These are phyloP conservation scores for Paecilomyces fulvus DNA, from an alignment of 2,329 filamentous ascomycete genomes.

Conservation along the genomic window DNA sequence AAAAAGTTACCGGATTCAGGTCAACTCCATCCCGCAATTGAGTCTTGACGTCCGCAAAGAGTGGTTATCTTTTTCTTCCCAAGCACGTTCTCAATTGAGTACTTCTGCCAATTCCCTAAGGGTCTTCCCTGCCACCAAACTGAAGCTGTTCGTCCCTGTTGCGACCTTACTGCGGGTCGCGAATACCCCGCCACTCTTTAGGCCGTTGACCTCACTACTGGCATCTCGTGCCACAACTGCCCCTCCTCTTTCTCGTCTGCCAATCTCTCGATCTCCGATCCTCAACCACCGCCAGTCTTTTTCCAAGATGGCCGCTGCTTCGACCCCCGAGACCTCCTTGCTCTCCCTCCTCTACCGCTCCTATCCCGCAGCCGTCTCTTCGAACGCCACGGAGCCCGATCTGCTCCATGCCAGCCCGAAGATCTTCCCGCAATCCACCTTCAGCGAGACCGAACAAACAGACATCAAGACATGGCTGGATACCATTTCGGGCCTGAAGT, in stretches of 20 bases:
- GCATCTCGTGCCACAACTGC: neutral
- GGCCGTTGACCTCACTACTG: neutral
- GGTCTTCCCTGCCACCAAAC: conserved; percentile 2
- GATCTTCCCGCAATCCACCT: conserved; percentile 62
- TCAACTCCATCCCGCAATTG: neutral
- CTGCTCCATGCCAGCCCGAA: conserved; percentile 43
- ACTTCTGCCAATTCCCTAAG: neutral
- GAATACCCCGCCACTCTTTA: conserved; percentile 6
- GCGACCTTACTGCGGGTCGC: conserved; percentile 11
- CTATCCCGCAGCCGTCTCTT: conserved; percentile 32
- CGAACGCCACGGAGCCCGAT: conserved; percentile 34
- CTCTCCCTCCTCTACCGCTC: conserved; percentile 38
- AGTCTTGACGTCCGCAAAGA: neutral
- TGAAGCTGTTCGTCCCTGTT: conserved; percentile 6
- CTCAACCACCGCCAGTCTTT: conserved; percentile 4
- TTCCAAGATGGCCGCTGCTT: conserved; percentile 21
- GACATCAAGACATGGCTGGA: conserved; percentile 87
- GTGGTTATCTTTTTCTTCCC: neutral
- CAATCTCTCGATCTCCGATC: conserved; percentile 8
- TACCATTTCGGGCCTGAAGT: conserved; percentile 62
- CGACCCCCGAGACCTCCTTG: conserved; percentile 33
- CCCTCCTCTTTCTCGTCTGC: neutral
- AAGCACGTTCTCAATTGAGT: neutral
- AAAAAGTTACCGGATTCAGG: neutral
- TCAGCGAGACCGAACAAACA: conserved; percentile 69